Base-by-base conservation (phyloP, 495 filamentous ascomycete species). In the Penicillium lividum region DNA sequence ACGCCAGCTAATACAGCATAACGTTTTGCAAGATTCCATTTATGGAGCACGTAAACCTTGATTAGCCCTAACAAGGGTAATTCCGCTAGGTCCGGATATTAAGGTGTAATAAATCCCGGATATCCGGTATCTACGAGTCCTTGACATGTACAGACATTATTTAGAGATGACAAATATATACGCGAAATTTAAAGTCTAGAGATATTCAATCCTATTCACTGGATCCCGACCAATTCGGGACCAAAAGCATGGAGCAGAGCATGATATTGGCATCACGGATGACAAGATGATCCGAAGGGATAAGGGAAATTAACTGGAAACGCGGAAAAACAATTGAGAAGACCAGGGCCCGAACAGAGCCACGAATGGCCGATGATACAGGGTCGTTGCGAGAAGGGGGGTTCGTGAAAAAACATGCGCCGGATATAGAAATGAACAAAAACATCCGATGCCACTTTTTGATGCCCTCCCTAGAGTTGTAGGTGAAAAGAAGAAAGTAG, bases 341-440 rank as follows among this genome's bases (percentile, higher is more conserved):
- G 54, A 63, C 55, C 57, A 54, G 10, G 51, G 46, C 59, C 53
- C 56, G 54, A 58, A 33, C 30, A 51, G 29, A 56, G 50, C 51
- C 46, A 50, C 44, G 50, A 45, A 53, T 36, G 50, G 67, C 60
- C 65, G 58, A 68, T 66, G 65, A 68, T 68, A 69, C 64, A 69
- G 53, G 49, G 66, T 68, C 66, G 59, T 68, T 68, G 67, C 65
- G 63, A 55, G 64, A 56, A 60, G 50, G 43, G 43, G 53, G 64
- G 60, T 70, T 62, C 66, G 63, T 65, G 63, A 59, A 56, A 59
- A 56, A 68, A 68, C 60, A 66, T 58, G 67, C 67, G 62, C 62
- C 67, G 54, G 63, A 68, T 60, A 64, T 52, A 57, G 65, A 57
- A 43, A 44, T 28, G 25, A 44, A 64, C 53, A 65, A 64, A 61